Evolutionary conservation across 169 alveolate genomes (phyloP).

Genomic region (Pseudocohnilembus persalinus): DNA sequence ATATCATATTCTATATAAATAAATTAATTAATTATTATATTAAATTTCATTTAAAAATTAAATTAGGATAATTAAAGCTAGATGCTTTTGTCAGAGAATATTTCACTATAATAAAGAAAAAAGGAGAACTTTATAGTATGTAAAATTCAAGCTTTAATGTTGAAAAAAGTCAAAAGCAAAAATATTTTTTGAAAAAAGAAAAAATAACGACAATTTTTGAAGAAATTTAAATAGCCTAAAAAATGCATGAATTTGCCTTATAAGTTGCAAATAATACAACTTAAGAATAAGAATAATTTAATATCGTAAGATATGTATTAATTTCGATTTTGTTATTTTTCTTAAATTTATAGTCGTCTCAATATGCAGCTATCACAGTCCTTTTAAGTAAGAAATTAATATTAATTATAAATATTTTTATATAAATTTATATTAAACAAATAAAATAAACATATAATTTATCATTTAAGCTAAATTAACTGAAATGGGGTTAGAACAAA

Average conservation of each 20-base stretch:
- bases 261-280: neutral
- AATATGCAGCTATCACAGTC: constrained; percentile 5
- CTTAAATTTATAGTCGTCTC: constrained; percentile 7
- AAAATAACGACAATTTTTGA: constrained; percentile 7
- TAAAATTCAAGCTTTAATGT: constrained; percentile 20
- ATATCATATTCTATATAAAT: no score
- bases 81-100: neutral
- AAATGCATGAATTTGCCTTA: constrained; percentile 6
- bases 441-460: no score
- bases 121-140: neutral
- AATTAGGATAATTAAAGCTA: constrained; percentile 12
- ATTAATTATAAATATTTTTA: no score
- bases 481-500: neutral
- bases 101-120: neutral
- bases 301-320: constrained; percentile 15
- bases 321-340: constrained; percentile 2
- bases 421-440: no score
- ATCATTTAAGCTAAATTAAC: neutral
- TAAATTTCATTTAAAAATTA: constrained; percentile 1
- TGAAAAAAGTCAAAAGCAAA: constrained; percentile 11
- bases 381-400: constrained; percentile 1
- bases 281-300: neutral
- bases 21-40: constrained; percentile 8
- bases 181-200: constrained; percentile 11
- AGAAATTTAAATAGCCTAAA: constrained; percentile 8